Conservation (phyloP, 2,329 filamentous ascomycete genomes). For the Xylaria sp. region DNA sequence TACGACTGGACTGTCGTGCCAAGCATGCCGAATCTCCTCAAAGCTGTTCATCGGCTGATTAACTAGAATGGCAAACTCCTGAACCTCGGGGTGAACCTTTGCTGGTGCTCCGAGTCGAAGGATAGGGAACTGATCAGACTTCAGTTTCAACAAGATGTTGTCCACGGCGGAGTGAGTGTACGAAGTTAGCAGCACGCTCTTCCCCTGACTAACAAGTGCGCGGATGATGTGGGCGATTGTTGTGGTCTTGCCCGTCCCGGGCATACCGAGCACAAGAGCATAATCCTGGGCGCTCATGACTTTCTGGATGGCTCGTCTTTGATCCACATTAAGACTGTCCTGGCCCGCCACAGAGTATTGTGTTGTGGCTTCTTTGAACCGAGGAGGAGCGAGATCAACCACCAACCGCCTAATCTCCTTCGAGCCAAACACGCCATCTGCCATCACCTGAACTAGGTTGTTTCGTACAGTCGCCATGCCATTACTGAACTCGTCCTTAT, state of each 20-base stretch:
- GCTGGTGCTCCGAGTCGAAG: slow-evolving; percentile 85
- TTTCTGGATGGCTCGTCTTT: slow-evolving; percentile 87
- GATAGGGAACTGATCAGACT: slow-evolving; percentile 79
- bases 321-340: slow-evolving; percentile 84
- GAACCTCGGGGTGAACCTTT: slow-evolving; percentile 90
- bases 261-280: slow-evolving; percentile 97
- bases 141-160: slow-evolving; percentile 95
- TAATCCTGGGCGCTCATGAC: slow-evolving; percentile 97
- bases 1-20: slow-evolving; percentile 88
- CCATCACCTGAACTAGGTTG: slow-evolving; percentile 93
- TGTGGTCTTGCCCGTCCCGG: slow-evolving; percentile 96
- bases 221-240: slow-evolving; percentile 98
- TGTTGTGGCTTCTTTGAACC: slow-evolving; percentile 75
- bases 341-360: slow-evolving; percentile 71
- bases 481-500: slow-evolving; percentile 98
- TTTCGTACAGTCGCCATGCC: slow-evolving; percentile 96
- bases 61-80: slow-evolving; percentile 84
- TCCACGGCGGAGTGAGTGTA: slow-evolving; percentile 98
- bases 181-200: slow-evolving; percentile 91
- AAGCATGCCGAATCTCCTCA: slow-evolving; percentile 84
- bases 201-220: slow-evolving; percentile 86
- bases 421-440: slow-evolving; percentile 76
- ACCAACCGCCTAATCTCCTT: slow-evolving; percentile 81
- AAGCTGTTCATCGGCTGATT: slow-evolving; percentile 78
- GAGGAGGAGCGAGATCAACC: slow-evolving; percentile 78